Conservation (phyloP, 1,284 basidiomycete species). For the Boletus smithii region DNA sequence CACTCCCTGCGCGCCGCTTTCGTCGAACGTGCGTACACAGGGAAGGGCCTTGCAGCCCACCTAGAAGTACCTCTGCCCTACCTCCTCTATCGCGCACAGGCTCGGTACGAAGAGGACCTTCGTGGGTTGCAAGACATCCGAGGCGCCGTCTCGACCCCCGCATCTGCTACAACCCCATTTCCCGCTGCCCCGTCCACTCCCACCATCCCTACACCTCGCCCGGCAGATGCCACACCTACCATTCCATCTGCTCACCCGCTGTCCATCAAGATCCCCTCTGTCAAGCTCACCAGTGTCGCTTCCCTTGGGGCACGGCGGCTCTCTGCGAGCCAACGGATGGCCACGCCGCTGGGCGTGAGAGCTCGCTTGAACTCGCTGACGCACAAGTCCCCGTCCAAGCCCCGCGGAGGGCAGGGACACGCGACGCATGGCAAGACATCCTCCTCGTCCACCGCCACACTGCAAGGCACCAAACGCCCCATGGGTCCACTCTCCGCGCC, state of each 20-base stretch:
- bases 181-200: constrained; percentile 25
- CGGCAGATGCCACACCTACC: constrained; percentile 13
- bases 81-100: constrained; percentile 74
- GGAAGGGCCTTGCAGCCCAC: constrained; percentile 77
- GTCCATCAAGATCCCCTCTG: constrained; percentile 32
- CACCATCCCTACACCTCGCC: constrained; percentile 24
- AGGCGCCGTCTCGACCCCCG: constrained; percentile 43
- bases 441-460: constrained; percentile 65
- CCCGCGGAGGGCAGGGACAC: constrained; percentile 16
- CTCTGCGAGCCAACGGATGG: constrained; percentile 40
- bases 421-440: constrained; percentile 47
- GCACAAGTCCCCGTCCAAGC: constrained; percentile 36
- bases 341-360: constrained; percentile 58
- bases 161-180: constrained; percentile 6
- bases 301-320: constrained; percentile 23
- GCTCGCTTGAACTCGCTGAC: constrained; percentile 67
- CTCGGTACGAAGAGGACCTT: constrained; percentile 76
- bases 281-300: constrained; percentile 10
- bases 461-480: constrained; percentile 46
- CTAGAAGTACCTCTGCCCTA: constrained; percentile 77
- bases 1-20: not conserved
- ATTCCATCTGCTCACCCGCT: constrained; percentile 30
- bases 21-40: constrained; percentile 36
- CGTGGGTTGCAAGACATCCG: constrained; percentile 68
- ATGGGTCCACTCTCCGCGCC: constrained; percentile 22